Evolutionary conservation across 2,329 filamentous ascomycete genomes (phyloP).

Genomic region (Cordyceps farinosa): DNA sequence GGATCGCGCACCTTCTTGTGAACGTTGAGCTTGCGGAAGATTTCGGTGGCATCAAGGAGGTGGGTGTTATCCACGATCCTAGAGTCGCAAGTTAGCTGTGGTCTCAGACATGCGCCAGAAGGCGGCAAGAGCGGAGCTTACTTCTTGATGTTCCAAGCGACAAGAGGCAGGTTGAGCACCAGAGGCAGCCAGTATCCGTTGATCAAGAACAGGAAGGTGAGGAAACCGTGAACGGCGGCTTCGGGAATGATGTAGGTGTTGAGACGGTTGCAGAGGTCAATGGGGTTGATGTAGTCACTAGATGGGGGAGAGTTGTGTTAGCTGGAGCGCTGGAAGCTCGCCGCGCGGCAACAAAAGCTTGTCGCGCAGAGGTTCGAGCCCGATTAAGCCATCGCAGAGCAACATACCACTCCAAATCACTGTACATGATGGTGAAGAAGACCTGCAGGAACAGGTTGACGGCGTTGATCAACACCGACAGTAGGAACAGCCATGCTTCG

Average conservation of each 20-base stretch:
- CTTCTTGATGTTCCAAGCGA: slow-evolving; percentile 98
- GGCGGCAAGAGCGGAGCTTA: slow-evolving; percentile 48
- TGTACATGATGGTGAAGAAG: slow-evolving; percentile 99
- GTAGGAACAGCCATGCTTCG: slow-evolving; percentile 96
- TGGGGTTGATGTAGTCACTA: slow-evolving; percentile 99
- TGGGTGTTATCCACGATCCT: slow-evolving; percentile 98
- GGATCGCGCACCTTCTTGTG: slow-evolving; percentile 79
- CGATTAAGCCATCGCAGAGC: neutral
- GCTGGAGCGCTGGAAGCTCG: neutral
- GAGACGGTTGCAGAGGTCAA: slow-evolving; percentile 99
- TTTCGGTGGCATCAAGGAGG: slow-evolving; percentile 94
- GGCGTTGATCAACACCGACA: slow-evolving; percentile 98
- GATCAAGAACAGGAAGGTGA: slow-evolving; percentile 94
- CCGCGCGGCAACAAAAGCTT: neutral
- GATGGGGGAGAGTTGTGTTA: slow-evolving; percentile 13
- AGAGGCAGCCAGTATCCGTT: slow-evolving; percentile 98
- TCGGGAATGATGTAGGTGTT: slow-evolving; percentile 99
- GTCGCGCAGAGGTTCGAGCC: neutral
- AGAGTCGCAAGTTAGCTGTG: slow-evolving; percentile 22
- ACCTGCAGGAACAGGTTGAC: slow-evolving; percentile 99
- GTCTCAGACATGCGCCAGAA: neutral
- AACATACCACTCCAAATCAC: slow-evolving; percentile 94
- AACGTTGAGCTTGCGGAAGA: slow-evolving; percentile 97
- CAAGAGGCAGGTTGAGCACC: slow-evolving; percentile 83
- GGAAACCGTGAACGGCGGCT: slow-evolving; percentile 92